Evolutionary conservation across 2,329 filamentous ascomycete genomes (phyloP), one percentile per base, ranked within the genome.

Genomic region (Aureobasidium sp.): DNA sequence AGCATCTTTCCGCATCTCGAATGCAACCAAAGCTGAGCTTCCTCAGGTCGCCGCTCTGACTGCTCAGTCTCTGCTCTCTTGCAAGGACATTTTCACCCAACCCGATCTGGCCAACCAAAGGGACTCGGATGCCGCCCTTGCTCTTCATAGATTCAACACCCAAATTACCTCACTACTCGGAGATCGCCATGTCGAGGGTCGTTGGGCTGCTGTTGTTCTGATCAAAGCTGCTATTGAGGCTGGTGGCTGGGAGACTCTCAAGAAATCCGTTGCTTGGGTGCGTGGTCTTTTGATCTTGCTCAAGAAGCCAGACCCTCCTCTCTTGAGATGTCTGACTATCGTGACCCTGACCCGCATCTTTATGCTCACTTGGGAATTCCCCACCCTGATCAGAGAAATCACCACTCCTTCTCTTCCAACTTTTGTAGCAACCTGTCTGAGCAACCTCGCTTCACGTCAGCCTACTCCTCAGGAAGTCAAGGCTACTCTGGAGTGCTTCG

Each of bases 321-420:
- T 87, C 4, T 86, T 86, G 37, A 95, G 94, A 71, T 88, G 88
- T 71, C 75, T 97, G 63, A 85, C 84, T 67, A 79, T 96, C 55
- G 83, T 94, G 64, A 85, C 89, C 15, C 78, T 97, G 64, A 89
- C 89, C 22, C 87, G 89, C 70, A 91, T 97, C 67, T 97, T 94
- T 76, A 82, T 86, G 67, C 82, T 94, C 39, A 88, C 92, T 44
- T 89, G 91, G 70, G 85, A 87, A 41, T 91, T 91, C 70, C 90
- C 88, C 64, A 94, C 90, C 9, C 79, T 97, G 59, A 81, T 93
- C 48, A 84, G 93, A 68, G 92, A 97, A 72, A 90, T 97, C 64
- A 92, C 89, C 0, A 96, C 91, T 0, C 91, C 91, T 2, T 89
- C 85, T 3, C 77, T 97, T 22, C 85, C 90, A 1, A 77, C 82